Evolutionary conservation across 2,329 filamentous ascomycete species (phyloP).

Genomic region (Ophiostoma quercus): DNA sequence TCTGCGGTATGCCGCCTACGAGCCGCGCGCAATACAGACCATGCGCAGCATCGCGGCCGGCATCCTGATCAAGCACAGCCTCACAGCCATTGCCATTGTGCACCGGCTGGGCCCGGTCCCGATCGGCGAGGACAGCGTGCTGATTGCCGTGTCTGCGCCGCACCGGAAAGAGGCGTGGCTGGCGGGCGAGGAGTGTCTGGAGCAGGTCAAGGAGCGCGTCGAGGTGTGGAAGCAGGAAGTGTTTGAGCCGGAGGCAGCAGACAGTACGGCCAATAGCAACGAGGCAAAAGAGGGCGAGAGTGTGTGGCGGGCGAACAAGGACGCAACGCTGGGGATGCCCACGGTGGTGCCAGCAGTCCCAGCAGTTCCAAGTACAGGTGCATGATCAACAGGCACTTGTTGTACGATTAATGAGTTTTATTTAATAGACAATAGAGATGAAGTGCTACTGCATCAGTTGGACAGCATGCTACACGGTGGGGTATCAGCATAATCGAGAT

Average conservation of each 20-base stretch:
- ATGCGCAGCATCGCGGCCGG: slow-evolving; percentile 59
- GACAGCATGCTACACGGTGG: background rate
- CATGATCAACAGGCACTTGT: background rate
- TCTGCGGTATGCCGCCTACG: slow-evolving; percentile 71
- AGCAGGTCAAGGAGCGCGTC: slow-evolving; percentile 77
- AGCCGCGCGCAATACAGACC: slow-evolving; percentile 61
- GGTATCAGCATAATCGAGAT: background rate
- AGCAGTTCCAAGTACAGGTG: background rate
- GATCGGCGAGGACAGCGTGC: slow-evolving; percentile 87
- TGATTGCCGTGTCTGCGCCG: slow-evolving; percentile 77
- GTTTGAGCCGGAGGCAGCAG: slow-evolving; percentile 45
- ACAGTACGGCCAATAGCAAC: background rate
- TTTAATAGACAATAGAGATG: background rate
- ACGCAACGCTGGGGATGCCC: slow-evolving; percentile 10
- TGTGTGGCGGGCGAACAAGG: slow-evolving; percentile 23
- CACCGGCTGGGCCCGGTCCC: slow-evolving; percentile 83
- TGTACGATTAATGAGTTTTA: background rate
- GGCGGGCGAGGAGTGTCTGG: slow-evolving; percentile 83
- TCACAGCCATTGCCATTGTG: slow-evolving; percentile 70
- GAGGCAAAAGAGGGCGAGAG: slow-evolving; percentile 18
- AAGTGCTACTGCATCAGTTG: background rate
- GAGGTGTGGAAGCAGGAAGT: slow-evolving; percentile 95
- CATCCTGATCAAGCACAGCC: slow-evolving; percentile 54
- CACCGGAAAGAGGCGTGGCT: slow-evolving; percentile 82
- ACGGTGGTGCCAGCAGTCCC: background rate